A percentile compares a stretch with the other conserved stretches of the same genome.
Conservation (phyloP, 2,329 filamentous ascomycete genomes). For the Oidium heveae region DNA sequence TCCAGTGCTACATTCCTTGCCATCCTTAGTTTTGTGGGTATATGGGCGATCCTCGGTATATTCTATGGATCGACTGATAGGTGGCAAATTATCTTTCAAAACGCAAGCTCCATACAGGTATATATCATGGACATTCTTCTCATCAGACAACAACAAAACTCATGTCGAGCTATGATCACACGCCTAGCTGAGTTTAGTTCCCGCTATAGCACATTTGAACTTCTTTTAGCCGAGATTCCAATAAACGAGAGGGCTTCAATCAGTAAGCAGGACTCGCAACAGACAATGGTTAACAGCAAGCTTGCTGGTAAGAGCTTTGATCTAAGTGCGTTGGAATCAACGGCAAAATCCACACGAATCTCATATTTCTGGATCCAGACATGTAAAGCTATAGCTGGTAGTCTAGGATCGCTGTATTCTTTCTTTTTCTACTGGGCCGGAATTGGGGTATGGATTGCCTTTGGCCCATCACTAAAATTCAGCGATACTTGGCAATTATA, state of each 20-base stretch:
- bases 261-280: slow-evolving; percentile 8
- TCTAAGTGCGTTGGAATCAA: not conserved
- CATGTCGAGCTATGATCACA: slow-evolving; percentile 11
- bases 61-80: slow-evolving; percentile 13
- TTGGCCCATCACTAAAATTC: slow-evolving; percentile 12
- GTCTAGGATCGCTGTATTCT: slow-evolving; percentile 13
- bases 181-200: slow-evolving; percentile 14
- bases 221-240: slow-evolving; percentile 13
- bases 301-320: slow-evolving; percentile 8
- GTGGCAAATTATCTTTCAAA: slow-evolving; percentile 16
- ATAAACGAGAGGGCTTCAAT: slow-evolving; percentile 7
- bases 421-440: slow-evolving; percentile 15
- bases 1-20: slow-evolving; percentile 11
- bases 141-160: slow-evolving; percentile 17
- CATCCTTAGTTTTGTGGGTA: slow-evolving; percentile 13
- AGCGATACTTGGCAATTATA: slow-evolving; percentile 18
- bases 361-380: slow-evolving; percentile 4
- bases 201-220: slow-evolving; percentile 12
- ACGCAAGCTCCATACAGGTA: slow-evolving; percentile 16
- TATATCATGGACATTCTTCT: slow-evolving; percentile 17
- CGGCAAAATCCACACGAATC: slow-evolving; percentile 1
- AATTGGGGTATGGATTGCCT: slow-evolving; percentile 15
- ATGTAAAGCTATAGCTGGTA: slow-evolving; percentile 6
- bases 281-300: slow-evolving; percentile 10
- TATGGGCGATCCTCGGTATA: slow-evolving; percentile 14